These are phyloP conservation scores for Boletellus deceptivus DNA, from an alignment of 1,284 basidiomycete species.

Conservation along the genomic window DNA sequence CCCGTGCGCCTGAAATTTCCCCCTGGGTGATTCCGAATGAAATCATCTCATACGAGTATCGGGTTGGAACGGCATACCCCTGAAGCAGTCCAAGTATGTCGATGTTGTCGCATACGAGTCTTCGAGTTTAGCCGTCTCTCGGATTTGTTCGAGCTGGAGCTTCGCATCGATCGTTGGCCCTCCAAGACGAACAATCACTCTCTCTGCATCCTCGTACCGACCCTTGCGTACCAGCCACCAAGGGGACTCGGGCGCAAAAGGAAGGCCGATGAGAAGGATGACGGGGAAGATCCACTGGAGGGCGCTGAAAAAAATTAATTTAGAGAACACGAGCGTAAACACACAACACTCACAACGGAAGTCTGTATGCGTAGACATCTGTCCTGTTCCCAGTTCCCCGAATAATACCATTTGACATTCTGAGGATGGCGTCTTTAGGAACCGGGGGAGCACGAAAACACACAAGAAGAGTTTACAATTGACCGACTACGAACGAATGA, in stretches of 20 bases:
- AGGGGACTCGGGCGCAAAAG: constrained; percentile 57
- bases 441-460: background rate
- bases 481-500: constrained; percentile 19
- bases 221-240: constrained; percentile 61
- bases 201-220: constrained; percentile 48
- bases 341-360: constrained; percentile 26
- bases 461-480: constrained; percentile 19
- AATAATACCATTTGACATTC: constrained; percentile 29
- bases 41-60: background rate
- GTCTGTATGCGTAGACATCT: constrained; percentile 25
- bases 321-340: background rate
- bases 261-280: constrained; percentile 26
- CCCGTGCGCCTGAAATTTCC: constrained; percentile 27
- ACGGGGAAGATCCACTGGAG: constrained; percentile 32
- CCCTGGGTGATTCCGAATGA: constrained; percentile 17
- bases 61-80: constrained; percentile 10
- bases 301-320: constrained; percentile 14
- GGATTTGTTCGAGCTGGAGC: constrained; percentile 26
- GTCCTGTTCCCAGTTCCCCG: constrained; percentile 22
- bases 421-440: background rate
- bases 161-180: constrained; percentile 21
- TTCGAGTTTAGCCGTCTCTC: constrained; percentile 30
- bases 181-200: constrained; percentile 42
- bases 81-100: constrained; percentile 29
- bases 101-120: constrained; percentile 24